Evolutionary conservation across 1,139 yeast species (phyloP).

Genomic region (Eremothecium cymbalariae): DNA sequence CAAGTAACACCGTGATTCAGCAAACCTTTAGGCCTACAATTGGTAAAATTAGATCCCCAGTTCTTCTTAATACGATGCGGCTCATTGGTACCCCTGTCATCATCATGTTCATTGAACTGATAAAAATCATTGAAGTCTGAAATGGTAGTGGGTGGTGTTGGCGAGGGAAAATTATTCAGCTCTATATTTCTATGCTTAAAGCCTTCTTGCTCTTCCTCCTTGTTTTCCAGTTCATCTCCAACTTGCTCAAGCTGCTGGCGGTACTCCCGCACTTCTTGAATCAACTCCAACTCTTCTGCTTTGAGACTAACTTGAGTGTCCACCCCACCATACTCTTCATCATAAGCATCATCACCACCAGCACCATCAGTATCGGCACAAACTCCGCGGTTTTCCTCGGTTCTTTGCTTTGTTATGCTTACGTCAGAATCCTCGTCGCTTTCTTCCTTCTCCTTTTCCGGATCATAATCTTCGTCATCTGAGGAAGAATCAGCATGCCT

Average conservation of each 20-base stretch:
- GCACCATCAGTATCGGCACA: constrained; percentile 4
- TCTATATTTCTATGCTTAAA: constrained; percentile 27
- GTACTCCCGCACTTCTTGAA: not conserved
- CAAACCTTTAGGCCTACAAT: constrained; percentile 61
- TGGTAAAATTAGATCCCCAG: constrained; percentile 45
- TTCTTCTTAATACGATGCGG: constrained; percentile 49
- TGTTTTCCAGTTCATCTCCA: constrained; percentile 16
- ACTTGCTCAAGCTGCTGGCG: constrained; percentile 3
- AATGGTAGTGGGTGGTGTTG: constrained; percentile 40
- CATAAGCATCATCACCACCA: constrained; percentile 8
- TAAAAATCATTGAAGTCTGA: constrained; percentile 43
- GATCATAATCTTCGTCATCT: constrained; percentile 14
- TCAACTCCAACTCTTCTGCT: not conserved
- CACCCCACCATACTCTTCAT: constrained; percentile 6
- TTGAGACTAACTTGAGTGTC: constrained; percentile 4
- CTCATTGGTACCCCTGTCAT: constrained; percentile 53
- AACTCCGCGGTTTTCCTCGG: constrained; percentile 10
- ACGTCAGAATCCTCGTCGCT: constrained; percentile 1
- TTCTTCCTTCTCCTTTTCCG: constrained; percentile 12
- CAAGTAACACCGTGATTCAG: constrained; percentile 93
- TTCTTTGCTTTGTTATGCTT: constrained; percentile 15
- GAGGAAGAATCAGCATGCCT: not conserved
- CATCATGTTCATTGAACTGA: constrained; percentile 42
- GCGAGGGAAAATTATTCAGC: constrained; percentile 26
- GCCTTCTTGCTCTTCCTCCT: constrained; percentile 24